Evolutionary conservation across 2,329 filamentous ascomycete species (phyloP).

Genomic region (Diaporthe batatas): DNA sequence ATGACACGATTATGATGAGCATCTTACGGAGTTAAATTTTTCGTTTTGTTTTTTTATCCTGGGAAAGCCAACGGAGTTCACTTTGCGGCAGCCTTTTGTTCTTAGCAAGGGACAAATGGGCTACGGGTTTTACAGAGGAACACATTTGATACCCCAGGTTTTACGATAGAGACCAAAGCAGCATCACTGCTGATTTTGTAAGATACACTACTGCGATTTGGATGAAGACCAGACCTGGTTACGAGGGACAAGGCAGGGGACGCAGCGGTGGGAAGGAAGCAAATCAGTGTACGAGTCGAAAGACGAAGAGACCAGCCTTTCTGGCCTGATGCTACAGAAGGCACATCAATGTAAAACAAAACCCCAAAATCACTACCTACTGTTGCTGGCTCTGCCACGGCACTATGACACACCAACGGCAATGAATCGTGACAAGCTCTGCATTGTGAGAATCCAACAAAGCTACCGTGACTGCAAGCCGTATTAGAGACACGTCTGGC

Average conservation of each 20-base stretch:
- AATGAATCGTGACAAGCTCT: conserved; percentile 13
- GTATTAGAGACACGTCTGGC: conserved; percentile 6
- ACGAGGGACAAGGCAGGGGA: background rate
- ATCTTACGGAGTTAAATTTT: conserved; percentile 32
- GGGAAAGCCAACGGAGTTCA: conserved; percentile 38
- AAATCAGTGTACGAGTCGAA: conserved; percentile 6
- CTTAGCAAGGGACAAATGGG: conserved; percentile 19
- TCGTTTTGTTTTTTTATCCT: background rate
- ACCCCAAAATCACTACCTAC: background rate
- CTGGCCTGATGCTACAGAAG: conserved; percentile 8
- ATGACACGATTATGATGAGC: conserved; percentile 45
- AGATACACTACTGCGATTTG: conserved; percentile 9
- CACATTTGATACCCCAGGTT: conserved; percentile 39
- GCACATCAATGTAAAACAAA: conserved; percentile 4
- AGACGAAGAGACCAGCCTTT: background rate
- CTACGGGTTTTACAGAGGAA: conserved; percentile 26
- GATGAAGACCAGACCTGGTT: background rate
- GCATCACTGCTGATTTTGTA: conserved; percentile 41
- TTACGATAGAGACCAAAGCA: conserved; percentile 35
- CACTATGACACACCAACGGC: background rate
- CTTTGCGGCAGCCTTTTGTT: conserved; percentile 14
- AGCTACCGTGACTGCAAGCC: conserved; percentile 5
- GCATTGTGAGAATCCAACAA: background rate
- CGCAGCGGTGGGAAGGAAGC: background rate
- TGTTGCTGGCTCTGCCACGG: background rate